phyloP scores from a whole-genome alignment of 441 rosid genomes.

The Populus tomentosa region DNA sequence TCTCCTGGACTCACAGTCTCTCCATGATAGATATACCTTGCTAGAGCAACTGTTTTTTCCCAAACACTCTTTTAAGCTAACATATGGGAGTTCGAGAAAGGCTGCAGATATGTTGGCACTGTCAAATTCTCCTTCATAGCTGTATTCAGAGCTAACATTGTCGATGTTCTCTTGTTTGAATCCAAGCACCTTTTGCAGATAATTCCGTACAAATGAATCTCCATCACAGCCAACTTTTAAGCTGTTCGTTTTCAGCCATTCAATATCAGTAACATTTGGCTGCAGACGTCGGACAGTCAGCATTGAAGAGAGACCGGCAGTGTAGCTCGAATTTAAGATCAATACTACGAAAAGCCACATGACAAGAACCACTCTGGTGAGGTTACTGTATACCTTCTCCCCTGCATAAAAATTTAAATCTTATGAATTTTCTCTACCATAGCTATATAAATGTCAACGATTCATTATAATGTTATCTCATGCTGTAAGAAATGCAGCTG shows the following conservation, averaged over 20 bases:
- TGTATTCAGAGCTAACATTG: constrained; percentile 7
- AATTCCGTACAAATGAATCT: constrained; percentile 36
- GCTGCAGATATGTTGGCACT: constrained; percentile 32
- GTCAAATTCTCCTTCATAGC: constrained; percentile 12
- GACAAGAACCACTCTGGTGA: constrained; percentile 36
- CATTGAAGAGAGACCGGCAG: constrained; percentile 47
- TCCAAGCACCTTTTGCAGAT: constrained; percentile 22
- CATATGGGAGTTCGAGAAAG: constrained; percentile 44
- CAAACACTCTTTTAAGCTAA: constrained; percentile 13
- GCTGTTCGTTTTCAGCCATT: constrained; percentile 21
- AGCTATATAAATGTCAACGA: too few relatives aligned
- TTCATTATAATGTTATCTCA: too few relatives aligned
- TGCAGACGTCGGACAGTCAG: constrained; percentile 33
- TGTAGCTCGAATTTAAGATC: constrained; percentile 47
- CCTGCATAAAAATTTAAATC: constrained; percentile 18
- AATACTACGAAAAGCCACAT: constrained; percentile 52
- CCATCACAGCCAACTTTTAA: constrained; percentile 31
- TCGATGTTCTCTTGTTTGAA: constrained; percentile 26
- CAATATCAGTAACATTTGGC: constrained; percentile 29
- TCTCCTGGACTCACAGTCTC: not conserved
- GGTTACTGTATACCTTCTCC: constrained; percentile 33
- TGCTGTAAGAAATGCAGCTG: not conserved
- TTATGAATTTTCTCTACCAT: not conserved
- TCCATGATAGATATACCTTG: constrained; percentile 13
- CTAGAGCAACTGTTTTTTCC: constrained; percentile 13